A percentile compares a stretch with the other conserved stretches of the same genome.
phyloP scores from a whole-genome alignment of 768 basidiomycete genomes.

The Suillus decipiens region DNA sequence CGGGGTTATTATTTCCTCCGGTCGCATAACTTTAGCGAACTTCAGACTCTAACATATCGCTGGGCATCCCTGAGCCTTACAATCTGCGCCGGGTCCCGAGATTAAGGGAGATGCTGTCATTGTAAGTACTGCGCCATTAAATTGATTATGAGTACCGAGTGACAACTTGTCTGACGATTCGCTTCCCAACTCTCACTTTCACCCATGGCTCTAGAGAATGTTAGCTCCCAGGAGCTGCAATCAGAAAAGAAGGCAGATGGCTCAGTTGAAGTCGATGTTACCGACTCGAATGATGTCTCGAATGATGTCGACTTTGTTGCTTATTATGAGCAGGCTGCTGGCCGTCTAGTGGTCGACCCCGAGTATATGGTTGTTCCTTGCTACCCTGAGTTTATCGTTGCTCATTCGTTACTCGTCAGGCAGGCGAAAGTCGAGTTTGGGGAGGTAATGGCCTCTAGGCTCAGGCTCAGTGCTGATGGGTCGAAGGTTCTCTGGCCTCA shows the following conservation, averaged over 20 bases:
- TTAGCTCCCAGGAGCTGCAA: neutral
- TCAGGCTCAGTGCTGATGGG: conserved; percentile 49
- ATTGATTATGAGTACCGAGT: neutral
- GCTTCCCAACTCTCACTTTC: conserved; percentile 1
- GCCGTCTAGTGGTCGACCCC: conserved; percentile 63
- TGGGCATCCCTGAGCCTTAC: neutral
- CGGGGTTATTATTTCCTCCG: no score
- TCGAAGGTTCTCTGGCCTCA: conserved; percentile 57
- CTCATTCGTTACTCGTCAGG: conserved; percentile 23
- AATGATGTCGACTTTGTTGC: conserved; percentile 35
- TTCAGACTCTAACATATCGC: neutral
- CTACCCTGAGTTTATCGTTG: no score
- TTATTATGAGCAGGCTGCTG: conserved; percentile 57
- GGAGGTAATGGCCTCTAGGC: conserved; percentile 41
- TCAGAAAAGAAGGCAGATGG: neutral
- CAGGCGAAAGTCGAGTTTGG: conserved; percentile 55
- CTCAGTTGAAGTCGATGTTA: neutral
- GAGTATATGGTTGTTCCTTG: conserved; percentile 39
- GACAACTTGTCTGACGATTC: neutral
- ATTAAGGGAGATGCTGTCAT: neutral
- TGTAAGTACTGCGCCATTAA: neutral
- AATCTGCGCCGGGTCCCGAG: neutral
- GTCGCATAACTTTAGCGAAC: no score
- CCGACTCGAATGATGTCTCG: conserved; percentile 20
- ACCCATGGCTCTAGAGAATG: neutral